These are phyloP conservation scores for Mycena venus DNA, from an alignment of 768 basidiomycete species.

Conservation along the genomic window DNA sequence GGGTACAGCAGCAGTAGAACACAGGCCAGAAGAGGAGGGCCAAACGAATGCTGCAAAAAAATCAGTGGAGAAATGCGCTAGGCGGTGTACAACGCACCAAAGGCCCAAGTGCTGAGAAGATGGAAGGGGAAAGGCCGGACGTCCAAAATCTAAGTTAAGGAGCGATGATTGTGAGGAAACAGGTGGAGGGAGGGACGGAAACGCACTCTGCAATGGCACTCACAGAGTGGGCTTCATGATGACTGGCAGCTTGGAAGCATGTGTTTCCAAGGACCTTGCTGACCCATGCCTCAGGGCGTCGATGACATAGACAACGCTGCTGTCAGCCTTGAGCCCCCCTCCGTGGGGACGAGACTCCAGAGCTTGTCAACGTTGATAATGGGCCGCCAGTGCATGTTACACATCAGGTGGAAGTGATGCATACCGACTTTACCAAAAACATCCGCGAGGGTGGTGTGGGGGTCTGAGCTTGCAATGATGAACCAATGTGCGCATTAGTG, in stretches of 20 bases:
- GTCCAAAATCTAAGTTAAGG: too few species aligned
- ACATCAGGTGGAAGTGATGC: slow-evolving; percentile 96
- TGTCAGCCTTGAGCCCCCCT: slow-evolving; percentile 77
- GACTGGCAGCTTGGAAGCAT: slow-evolving; percentile 91
- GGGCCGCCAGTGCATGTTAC: slow-evolving; percentile 92
- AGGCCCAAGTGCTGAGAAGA: too few species aligned
- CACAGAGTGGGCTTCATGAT: slow-evolving; percentile 98
- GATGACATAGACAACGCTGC: slow-evolving; percentile 93
- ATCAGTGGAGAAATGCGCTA: too few species aligned
- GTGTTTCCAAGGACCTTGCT: slow-evolving; percentile 96
- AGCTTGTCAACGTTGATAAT: slow-evolving; percentile 99
- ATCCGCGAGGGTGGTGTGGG: too few species aligned
- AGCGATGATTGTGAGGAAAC: too few species aligned
- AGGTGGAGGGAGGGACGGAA: background rate
- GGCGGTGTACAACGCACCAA: too few species aligned
- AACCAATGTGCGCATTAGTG: too few species aligned
- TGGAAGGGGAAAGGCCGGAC: too few species aligned
- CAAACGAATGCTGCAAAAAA: too few species aligned
- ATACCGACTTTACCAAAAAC: slow-evolving; percentile 99
- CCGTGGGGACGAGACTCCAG: slow-evolving; percentile 90
- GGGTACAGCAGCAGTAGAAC: too few species aligned
- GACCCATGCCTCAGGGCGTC: slow-evolving; percentile 87
- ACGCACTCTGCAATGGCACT: slow-evolving; percentile 86
- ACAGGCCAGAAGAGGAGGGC: too few species aligned
- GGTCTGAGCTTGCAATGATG: too few species aligned